Conservation (phyloP, 1,139 yeast genomes). For the Suhomyces bokatorum region DNA sequence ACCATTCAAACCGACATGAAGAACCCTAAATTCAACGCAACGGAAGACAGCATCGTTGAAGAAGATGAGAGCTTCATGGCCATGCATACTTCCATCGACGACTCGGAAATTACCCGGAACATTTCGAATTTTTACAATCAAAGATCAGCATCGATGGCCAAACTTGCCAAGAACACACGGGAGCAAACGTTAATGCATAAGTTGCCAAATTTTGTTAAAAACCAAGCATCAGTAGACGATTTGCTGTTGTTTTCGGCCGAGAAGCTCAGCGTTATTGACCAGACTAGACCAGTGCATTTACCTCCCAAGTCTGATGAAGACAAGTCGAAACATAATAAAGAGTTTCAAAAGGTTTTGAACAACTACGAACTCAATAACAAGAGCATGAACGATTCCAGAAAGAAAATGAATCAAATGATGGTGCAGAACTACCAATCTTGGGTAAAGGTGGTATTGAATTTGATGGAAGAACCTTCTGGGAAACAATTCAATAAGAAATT, state of each 20-base stretch:
- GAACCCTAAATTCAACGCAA: slow-evolving; percentile 10
- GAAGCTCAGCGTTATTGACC: slow-evolving; percentile 41
- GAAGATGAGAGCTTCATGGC: slow-evolving; percentile 18
- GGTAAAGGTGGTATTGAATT: slow-evolving; percentile 22
- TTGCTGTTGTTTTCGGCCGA: slow-evolving; percentile 44
- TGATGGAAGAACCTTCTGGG: slow-evolving; percentile 20
- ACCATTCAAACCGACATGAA: slow-evolving; percentile 11
- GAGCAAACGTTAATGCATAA: slow-evolving; percentile 39
- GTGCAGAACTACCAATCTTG: slow-evolving; percentile 30
- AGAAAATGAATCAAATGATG: slow-evolving; percentile 21
- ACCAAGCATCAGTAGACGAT: slow-evolving; percentile 47
- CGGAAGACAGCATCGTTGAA: slow-evolving; percentile 22
- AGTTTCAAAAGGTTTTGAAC: slow-evolving; percentile 36
- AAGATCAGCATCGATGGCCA: slow-evolving; percentile 38
- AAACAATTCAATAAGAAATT: slow-evolving; percentile 31
- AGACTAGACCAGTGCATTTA: slow-evolving; percentile 47
- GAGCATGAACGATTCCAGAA: slow-evolving; percentile 23
- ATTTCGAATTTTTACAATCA: slow-evolving; percentile 41
- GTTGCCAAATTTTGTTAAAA: slow-evolving; percentile 40
- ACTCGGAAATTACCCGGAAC: slow-evolving; percentile 36
- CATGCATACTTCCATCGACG: slow-evolving; percentile 20
- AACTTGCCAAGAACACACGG: slow-evolving; percentile 33
- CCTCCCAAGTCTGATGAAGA: slow-evolving; percentile 44
- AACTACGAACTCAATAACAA: slow-evolving; percentile 33
- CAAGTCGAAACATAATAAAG: slow-evolving; percentile 40